Evolutionary conservation across 257 asterid genomes (phyloP).

Genomic region (Sherardia arvensis): DNA sequence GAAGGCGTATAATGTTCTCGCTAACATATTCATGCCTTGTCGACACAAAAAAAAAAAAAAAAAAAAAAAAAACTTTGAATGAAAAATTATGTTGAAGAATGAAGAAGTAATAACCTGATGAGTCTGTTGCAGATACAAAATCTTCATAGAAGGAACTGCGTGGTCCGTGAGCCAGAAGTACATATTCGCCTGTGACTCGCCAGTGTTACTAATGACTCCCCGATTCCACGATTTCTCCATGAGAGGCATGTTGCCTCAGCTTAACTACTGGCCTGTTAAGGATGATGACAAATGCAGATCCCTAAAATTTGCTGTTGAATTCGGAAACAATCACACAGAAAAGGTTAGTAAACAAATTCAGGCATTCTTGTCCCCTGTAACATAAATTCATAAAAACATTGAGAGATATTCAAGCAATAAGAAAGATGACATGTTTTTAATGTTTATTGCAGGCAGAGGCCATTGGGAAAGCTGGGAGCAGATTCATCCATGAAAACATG

Average conservation of each 20-base stretch:
- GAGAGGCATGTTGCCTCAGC: slow-evolving; percentile 69
- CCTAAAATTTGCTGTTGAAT: slow-evolving; percentile 71
- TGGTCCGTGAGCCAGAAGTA: slow-evolving; percentile 92
- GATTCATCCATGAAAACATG: slow-evolving; percentile 57
- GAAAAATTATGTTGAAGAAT: neutral
- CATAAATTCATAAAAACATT: no score
- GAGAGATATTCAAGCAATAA: neutral
- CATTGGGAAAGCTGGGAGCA: slow-evolving; percentile 70
- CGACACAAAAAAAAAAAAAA: no score
- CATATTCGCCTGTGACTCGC: slow-evolving; percentile 76
- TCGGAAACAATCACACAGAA: slow-evolving; percentile 66
- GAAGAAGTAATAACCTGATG: no score
- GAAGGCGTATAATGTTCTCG: no score
- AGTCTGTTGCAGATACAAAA: slow-evolving; percentile 50
- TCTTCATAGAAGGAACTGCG: slow-evolving; percentile 80
- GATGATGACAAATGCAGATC: slow-evolving; percentile 61
- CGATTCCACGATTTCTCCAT: slow-evolving; percentile 76
- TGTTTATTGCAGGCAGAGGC: slow-evolving; percentile 46
- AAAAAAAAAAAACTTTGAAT: neutral
- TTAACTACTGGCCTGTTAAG: slow-evolving; percentile 76
- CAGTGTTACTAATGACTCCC: slow-evolving; percentile 52
- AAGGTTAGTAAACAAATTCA: slow-evolving; percentile 31
- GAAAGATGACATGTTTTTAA: neutral
- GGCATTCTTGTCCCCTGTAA: no score
- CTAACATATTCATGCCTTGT: no score